Evolutionary conservation across 1,139 yeast species (phyloP).

Genomic region (Candida mesenterica): DNA sequence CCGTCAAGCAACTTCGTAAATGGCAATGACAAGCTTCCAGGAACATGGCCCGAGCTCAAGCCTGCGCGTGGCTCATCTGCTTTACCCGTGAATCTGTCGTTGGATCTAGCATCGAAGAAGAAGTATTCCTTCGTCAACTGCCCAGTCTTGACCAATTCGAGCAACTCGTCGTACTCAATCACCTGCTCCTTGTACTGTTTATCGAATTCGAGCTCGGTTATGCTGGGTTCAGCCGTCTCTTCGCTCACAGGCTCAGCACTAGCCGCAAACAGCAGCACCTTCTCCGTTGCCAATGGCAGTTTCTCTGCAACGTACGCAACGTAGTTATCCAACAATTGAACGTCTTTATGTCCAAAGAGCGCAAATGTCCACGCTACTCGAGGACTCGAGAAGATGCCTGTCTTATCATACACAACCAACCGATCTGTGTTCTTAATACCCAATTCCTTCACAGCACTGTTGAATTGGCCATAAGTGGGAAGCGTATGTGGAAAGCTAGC

Average conservation of each 20-base stretch:
- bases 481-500: slow-evolving; percentile 88
- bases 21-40: slow-evolving; percentile 78
- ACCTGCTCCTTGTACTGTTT: slow-evolving; percentile 47
- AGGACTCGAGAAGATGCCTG: slow-evolving; percentile 84
- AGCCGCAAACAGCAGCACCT: slow-evolving; percentile 7
- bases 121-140: slow-evolving; percentile 48
- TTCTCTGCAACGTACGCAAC: slow-evolving; percentile 42
- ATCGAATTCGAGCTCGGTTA: slow-evolving; percentile 24
- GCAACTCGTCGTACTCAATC: slow-evolving; percentile 62
- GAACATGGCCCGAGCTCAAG: slow-evolving; percentile 83
- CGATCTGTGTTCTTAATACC: slow-evolving; percentile 51
- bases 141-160: slow-evolving; percentile 51
- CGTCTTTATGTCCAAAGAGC: slow-evolving; percentile 69
- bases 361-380: slow-evolving; percentile 89
- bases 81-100: slow-evolving; percentile 69
- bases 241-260: slow-evolving; percentile 6
- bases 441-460: slow-evolving; percentile 46
- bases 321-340: slow-evolving; percentile 69
- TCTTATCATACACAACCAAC: slow-evolving; percentile 80
- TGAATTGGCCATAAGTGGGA: slow-evolving; percentile 60
- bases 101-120: slow-evolving; percentile 79
- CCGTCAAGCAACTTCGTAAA: slow-evolving; percentile 56
- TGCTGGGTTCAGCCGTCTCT: slow-evolving; percentile 16
- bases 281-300: slow-evolving; percentile 23
- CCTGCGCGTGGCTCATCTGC: slow-evolving; percentile 90